phyloP scores from a whole-genome alignment of 768 basidiomycete genomes.

The Tylopilus intermedius region DNA sequence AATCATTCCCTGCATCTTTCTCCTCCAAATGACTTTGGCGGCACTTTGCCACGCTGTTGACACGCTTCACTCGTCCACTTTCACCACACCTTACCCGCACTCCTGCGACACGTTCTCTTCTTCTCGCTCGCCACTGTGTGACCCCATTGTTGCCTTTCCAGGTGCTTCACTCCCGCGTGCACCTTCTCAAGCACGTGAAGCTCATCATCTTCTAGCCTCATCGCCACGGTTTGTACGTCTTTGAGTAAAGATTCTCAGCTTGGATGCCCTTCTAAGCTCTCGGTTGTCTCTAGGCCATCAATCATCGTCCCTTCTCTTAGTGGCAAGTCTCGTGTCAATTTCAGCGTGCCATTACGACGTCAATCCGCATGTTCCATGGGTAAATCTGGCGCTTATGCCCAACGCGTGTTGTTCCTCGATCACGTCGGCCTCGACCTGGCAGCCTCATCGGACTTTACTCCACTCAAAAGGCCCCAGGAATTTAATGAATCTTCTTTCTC shows the following conservation, averaged over 20 bases:
- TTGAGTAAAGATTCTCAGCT: conserved; percentile 28
- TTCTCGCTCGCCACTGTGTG: conserved; percentile 44
- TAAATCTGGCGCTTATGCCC: conserved; percentile 46
- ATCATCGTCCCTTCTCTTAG: conserved; percentile 16
- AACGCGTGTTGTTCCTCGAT: conserved; percentile 70
- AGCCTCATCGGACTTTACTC: conserved; percentile 59
- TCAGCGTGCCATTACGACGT: conserved; percentile 26
- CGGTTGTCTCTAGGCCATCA: conserved; percentile 25
- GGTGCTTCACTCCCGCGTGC: conserved; percentile 39
- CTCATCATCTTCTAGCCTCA: conserved; percentile 24
- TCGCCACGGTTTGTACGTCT: conserved; percentile 30
- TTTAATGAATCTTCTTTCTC: conserved; percentile 63
- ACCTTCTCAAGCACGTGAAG: conserved; percentile 24
- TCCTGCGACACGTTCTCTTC: conserved; percentile 58
- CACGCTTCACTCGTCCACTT: conserved; percentile 45
- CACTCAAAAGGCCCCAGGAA: conserved; percentile 59
- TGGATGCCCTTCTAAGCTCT: conserved; percentile 11
- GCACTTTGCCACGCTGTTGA: conserved; percentile 51
- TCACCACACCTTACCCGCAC: conserved; percentile 56
- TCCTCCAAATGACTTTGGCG: conserved; percentile 47
- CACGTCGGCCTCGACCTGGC: conserved; percentile 52
- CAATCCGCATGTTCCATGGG: conserved; percentile 34
- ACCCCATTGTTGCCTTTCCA: conserved; percentile 55
- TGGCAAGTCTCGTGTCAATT: conserved; percentile 28
- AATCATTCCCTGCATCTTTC: conserved; percentile 38